Percentiles rank a stretch among this genome's conserved stretches.
Evolutionary conservation across 2,329 filamentous ascomycete species (phyloP).

Genomic region (Macrophomina tecta): DNA sequence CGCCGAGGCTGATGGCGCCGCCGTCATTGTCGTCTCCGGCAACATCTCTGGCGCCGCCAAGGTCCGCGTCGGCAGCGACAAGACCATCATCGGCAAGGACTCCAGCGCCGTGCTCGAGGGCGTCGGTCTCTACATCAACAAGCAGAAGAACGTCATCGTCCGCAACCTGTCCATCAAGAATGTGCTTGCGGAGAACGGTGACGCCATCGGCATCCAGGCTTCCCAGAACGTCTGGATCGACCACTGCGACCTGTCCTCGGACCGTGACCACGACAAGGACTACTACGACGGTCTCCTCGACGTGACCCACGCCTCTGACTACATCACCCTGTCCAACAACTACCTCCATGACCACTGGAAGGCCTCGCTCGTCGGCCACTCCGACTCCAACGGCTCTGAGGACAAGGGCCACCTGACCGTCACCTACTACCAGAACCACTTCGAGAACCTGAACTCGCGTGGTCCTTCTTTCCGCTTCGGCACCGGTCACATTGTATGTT

Average conservation of each 20-base stretch:
- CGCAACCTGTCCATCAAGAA: constrained; percentile 62
- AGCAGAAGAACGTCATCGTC: constrained; percentile 61
- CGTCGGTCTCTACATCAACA: constrained; percentile 56
- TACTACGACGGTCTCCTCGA: constrained; percentile 73
- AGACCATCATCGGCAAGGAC: constrained; percentile 59
- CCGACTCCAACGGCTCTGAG: constrained; percentile 62
- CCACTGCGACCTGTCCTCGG: constrained; percentile 69
- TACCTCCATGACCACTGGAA: constrained; percentile 67
- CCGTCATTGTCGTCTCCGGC: constrained; percentile 56
- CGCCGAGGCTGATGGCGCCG: constrained; percentile 50
- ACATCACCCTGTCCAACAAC: constrained; percentile 61
- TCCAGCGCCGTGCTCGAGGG: constrained; percentile 52
- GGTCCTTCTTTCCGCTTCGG: constrained; percentile 70
- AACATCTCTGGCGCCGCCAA: constrained; percentile 51
- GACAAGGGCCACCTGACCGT: constrained; percentile 68
- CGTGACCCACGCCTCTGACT: constrained; percentile 68
- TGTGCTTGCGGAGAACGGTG: constrained; percentile 54
- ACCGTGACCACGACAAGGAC: constrained; percentile 68
- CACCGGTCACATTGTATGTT: constrained; percentile 66
- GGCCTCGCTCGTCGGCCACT: constrained; percentile 65
- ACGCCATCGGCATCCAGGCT: constrained; percentile 58
- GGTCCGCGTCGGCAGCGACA: constrained; percentile 57
- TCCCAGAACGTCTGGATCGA: constrained; percentile 67
- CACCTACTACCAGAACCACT: constrained; percentile 72
- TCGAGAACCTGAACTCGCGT: constrained; percentile 68